Percentiles rank a stretch among this genome's conserved stretches.
These are phyloP conservation scores for Fonsecaea nubica DNA, from an alignment of 2,329 filamentous ascomycete species.

Conservation along the genomic window DNA sequence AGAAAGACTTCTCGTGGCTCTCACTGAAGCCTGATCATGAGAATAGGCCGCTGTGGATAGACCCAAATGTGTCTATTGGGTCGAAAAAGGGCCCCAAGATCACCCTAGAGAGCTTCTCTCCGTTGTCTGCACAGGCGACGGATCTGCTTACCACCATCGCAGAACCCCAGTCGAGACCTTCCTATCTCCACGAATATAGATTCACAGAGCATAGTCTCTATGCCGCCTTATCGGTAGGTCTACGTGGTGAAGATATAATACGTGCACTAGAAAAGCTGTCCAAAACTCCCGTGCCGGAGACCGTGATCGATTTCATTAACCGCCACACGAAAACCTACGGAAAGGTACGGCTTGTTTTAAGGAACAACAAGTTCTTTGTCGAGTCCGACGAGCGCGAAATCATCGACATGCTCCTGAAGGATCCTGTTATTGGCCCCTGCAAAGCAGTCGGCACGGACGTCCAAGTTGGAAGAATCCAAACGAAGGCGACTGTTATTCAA, in stretches of 20 bases:
- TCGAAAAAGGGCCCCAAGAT: slow-evolving; percentile 74
- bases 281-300: slow-evolving; percentile 84
- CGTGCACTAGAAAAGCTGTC: slow-evolving; percentile 84
- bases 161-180: slow-evolving; percentile 87
- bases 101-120: slow-evolving; percentile 92
- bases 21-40: slow-evolving; percentile 85
- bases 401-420: slow-evolving; percentile 83
- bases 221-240: slow-evolving; percentile 91
- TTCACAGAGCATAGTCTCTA: slow-evolving; percentile 93
- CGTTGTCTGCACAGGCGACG: slow-evolving; percentile 82
- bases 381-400: slow-evolving; percentile 89
- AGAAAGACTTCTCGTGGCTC: slow-evolving; percentile 81
- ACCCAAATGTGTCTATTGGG: slow-evolving; percentile 59
- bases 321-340: slow-evolving; percentile 89
- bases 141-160: slow-evolving; percentile 96
- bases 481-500: slow-evolving; percentile 86
- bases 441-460: slow-evolving; percentile 77
- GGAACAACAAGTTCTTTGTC: slow-evolving; percentile 92
- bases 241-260: slow-evolving; percentile 88
- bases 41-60: slow-evolving; percentile 92
- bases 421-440: slow-evolving; percentile 79
- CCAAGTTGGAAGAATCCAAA: slow-evolving; percentile 81
- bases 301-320: slow-evolving; percentile 78
- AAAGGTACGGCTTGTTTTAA: slow-evolving; percentile 92
- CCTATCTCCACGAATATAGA: slow-evolving; percentile 90